A percentile compares a stretch with the other conserved stretches of the same genome.
These are phyloP conservation scores for Gaillardinia entomophila DNA, from an alignment of 805 yeast genomes.

Conservation along the genomic window DNA sequence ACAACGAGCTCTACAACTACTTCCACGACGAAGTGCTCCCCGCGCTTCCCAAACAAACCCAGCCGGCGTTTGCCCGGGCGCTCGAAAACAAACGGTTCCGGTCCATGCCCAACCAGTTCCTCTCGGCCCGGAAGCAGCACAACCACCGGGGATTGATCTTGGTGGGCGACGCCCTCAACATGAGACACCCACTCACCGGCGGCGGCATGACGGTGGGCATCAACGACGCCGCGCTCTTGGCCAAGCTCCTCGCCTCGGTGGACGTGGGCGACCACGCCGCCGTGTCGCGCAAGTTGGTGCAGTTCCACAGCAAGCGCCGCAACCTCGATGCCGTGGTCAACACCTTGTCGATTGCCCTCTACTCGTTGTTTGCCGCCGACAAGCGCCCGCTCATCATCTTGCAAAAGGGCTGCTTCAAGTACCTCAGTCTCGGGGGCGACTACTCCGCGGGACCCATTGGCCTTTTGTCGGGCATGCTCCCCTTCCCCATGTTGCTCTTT, in stretches of 20 bases:
- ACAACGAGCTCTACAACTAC: slow-evolving; percentile 56
- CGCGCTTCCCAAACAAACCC: slow-evolving; percentile 55
- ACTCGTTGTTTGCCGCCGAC: slow-evolving; percentile 86
- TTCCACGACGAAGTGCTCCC: slow-evolving; percentile 58
- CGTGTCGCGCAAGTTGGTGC: slow-evolving; percentile 51
- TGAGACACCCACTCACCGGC: slow-evolving; percentile 98
- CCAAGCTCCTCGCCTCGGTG: slow-evolving; percentile 56
- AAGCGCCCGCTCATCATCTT: slow-evolving; percentile 55
- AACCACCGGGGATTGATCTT: slow-evolving; percentile 60
- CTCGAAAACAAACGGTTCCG: slow-evolving; percentile 51
- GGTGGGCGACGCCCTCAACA: slow-evolving; percentile 90
- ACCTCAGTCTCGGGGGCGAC: slow-evolving; percentile 80
- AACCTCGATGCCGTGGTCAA: slow-evolving; percentile 77
- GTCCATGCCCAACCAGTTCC: slow-evolving; percentile 90
- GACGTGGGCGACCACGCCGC: slow-evolving; percentile 53
- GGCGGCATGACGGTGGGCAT: slow-evolving; percentile 99
- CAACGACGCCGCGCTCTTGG: slow-evolving; percentile 71
- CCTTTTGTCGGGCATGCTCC: slow-evolving; percentile 74
- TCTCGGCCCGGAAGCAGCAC: slow-evolving; percentile 69
- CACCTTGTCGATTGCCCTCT: slow-evolving; percentile 85
- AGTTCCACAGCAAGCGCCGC: slow-evolving; percentile 77
- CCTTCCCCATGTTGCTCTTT: slow-evolving; percentile 68
- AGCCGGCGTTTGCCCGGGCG: slow-evolving; percentile 67
- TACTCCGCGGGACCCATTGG: slow-evolving; percentile 76
- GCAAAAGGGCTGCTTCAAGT: slow-evolving; percentile 84